A percentile compares a stretch with the other conserved stretches of the same genome.
phyloP scores from a whole-genome alignment of 495 filamentous ascomycete genomes.

The Zalerion maritima region DNA sequence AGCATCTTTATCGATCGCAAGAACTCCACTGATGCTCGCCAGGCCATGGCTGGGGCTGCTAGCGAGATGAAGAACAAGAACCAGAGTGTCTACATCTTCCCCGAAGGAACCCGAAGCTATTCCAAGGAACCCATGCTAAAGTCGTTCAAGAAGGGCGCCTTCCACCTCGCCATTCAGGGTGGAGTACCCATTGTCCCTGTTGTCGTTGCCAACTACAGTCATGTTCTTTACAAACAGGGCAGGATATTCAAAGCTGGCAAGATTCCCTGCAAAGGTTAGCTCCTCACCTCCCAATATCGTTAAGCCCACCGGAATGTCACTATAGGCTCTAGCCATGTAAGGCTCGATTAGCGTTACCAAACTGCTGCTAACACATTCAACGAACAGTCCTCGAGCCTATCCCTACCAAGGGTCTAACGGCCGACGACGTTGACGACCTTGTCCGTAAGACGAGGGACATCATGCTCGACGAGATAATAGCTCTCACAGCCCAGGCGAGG shows the following conservation, averaged over 20 bases:
- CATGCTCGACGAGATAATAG: conserved; percentile 65
- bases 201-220: conserved; percentile 74
- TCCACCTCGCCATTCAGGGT: conserved; percentile 88
- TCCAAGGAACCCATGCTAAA: conserved; percentile 62
- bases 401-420: conserved; percentile 56
- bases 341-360: not conserved
- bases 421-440: conserved; percentile 71
- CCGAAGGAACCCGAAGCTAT: conserved; percentile 89
- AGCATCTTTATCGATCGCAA: conserved; percentile 89
- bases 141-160: conserved; percentile 96
- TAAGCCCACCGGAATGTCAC: not conserved
- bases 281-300: not conserved
- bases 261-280: conserved; percentile 67
- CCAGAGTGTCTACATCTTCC: conserved; percentile 89
- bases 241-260: conserved; percentile 56
- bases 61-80: conserved; percentile 56
- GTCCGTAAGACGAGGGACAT: conserved; percentile 52
- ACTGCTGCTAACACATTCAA: conserved; percentile 5
- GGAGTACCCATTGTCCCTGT: conserved; percentile 84
- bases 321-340: not conserved
- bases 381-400: conserved; percentile 67
- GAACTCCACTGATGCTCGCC: conserved; percentile 65
- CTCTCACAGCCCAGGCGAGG: conserved; percentile 37
- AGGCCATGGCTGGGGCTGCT: conserved; percentile 73
- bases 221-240: conserved; percentile 58